Evolutionary conservation across 2,329 filamentous ascomycete genomes (phyloP), one percentile per base, ranked within the genome.

Genomic region (Neodidymelliopsis sp.): DNA sequence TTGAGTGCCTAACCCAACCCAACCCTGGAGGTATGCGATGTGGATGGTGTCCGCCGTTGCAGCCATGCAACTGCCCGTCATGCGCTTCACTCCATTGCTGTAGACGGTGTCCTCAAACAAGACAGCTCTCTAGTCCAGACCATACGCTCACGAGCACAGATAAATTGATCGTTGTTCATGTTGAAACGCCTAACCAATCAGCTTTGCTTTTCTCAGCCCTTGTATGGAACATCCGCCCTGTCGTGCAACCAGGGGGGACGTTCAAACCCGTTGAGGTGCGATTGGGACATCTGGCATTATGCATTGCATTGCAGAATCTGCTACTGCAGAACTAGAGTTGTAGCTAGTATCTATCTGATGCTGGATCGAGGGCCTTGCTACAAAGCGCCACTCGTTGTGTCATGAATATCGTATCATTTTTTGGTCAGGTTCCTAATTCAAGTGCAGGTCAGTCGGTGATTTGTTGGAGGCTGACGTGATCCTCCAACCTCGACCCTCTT

Each of bases 201-300:
- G 20, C 20, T 6, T 19, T 4, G n/a, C 24, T 29, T 22, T 16
- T 29, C 30, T 10, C 23, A 6, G 36, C 19, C 10, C 27, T 34
- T 31, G 43, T 41, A 37, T 16, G 33, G 15, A 42, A 37, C 45
- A 49, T 27, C 27, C 38, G 38, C 28, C 38, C 38, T 49, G 47
- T 18, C 23, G 47, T 50, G 47, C 19, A 45, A 50, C 39, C 15
- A 45, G 15, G 31, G 16, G 27, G 34, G 31, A 27, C 9, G 12
- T n/a, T 36, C 31, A 31, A 42, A 42, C 45, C 45, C 45, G 45
- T 42, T 42, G 45, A 41, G 37, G 45, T 49, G 37, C 30, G 34
- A 34, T 34, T 39, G 23, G 15, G 44, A 36, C 33, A 24, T 19
- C 11, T 31, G 37, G 31, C 37, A 36, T 48, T 7, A 25, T 41